Conservation (phyloP, 2,329 filamentous ascomycete species). For the Fusarium nodosum region DNA sequence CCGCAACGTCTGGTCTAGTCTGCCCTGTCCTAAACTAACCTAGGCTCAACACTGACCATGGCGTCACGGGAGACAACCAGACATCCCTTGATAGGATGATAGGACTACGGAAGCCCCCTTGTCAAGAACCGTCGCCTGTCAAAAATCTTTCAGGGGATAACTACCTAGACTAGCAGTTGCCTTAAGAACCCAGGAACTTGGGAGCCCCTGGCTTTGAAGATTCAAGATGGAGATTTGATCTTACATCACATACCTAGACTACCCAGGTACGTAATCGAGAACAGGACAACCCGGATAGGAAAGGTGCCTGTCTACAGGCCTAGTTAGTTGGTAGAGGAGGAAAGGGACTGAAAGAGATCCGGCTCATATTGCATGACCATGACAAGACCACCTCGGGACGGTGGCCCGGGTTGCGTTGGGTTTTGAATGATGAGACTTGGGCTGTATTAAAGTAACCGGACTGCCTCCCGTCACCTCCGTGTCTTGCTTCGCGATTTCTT, state of each 20-base stretch:
- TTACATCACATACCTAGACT: constrained; percentile 17
- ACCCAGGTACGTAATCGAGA: not conserved
- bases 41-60: constrained; percentile 25
- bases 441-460: constrained; percentile 32
- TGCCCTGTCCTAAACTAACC: not conserved
- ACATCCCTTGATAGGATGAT: constrained; percentile 35
- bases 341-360: constrained; percentile 17
- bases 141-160: constrained; percentile 31
- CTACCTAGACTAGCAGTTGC: not conserved
- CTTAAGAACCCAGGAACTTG: constrained; percentile 17
- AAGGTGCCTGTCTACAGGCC: not conserved
- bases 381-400: constrained; percentile 8
- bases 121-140: constrained; percentile 43
- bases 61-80: constrained; percentile 41
- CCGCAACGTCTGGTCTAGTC: not conserved
- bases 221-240: constrained; percentile 41
- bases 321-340: not conserved
- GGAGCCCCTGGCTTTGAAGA: constrained; percentile 41
- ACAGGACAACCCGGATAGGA: constrained; percentile 13
- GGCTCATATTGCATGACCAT: constrained; percentile 29
- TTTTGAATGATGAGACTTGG: constrained; percentile 37
- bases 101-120: constrained; percentile 38
- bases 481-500: constrained; percentile 6
- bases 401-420: constrained; percentile 17
- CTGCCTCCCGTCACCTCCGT: constrained; percentile 7